These are phyloP conservation scores for Thraustotheca clavata DNA, from an alignment of 352 stramenopile species.

Conservation along the genomic window DNA sequence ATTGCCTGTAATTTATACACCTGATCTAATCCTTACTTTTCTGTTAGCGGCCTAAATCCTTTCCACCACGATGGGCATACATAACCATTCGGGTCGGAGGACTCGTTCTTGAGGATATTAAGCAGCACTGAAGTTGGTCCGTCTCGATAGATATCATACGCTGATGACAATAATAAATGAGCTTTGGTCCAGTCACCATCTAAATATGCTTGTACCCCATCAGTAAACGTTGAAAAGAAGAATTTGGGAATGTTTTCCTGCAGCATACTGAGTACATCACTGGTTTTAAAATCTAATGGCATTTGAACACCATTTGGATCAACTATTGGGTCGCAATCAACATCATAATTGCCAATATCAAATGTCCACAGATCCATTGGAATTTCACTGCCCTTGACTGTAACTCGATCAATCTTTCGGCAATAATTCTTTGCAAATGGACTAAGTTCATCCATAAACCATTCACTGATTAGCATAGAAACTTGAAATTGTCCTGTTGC, in stretches of 20 bases:
- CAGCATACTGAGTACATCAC: slow-evolving; percentile 61
- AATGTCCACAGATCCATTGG: slow-evolving; percentile 93
- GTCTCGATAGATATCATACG: slow-evolving; percentile 88
- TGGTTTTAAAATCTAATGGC: slow-evolving; percentile 65
- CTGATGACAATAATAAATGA: slow-evolving; percentile 66
- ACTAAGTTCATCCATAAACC: slow-evolving; percentile 92
- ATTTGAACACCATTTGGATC: slow-evolving; percentile 60
- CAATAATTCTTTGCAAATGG: slow-evolving; percentile 73
- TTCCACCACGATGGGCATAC: slow-evolving; percentile 84
- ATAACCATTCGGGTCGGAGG: slow-evolving; percentile 51
- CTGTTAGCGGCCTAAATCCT: slow-evolving; percentile 87
- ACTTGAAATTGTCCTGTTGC: slow-evolving; percentile 94
- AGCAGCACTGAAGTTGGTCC: slow-evolving; percentile 87
- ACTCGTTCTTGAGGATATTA: slow-evolving; percentile 87
- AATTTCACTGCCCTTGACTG: slow-evolving; percentile 94
- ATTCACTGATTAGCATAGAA: slow-evolving; percentile 91
- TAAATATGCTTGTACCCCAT: slow-evolving; percentile 91
- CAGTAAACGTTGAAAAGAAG: slow-evolving; percentile 89
- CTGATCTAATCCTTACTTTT: slow-evolving; percentile 66
- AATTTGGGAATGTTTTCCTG: slow-evolving; percentile 69
- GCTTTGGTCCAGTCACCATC: slow-evolving; percentile 86
- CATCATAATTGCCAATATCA: slow-evolving; percentile 81
- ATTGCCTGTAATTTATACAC: background rate
- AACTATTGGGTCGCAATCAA: slow-evolving; percentile 45
- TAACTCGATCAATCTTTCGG: slow-evolving; percentile 93